Evolutionary conservation across 768 basidiomycete species (phyloP), one percentile per base, ranked within the genome.

Genomic region (Serendipita vermifera): DNA sequence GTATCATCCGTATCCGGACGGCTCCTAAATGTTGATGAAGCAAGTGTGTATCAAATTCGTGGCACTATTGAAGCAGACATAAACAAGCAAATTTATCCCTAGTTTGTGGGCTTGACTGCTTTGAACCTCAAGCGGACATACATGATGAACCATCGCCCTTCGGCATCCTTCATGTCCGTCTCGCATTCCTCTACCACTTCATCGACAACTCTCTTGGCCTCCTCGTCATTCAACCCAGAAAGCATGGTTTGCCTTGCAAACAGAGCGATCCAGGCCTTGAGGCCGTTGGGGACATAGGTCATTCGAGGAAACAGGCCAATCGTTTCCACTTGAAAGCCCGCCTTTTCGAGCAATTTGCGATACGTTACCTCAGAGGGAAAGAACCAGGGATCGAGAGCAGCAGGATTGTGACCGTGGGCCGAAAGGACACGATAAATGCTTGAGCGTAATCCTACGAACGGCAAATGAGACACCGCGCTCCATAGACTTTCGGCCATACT

Each of bases 321-420:
- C 48, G 73, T 72, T 17, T 70, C 69, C 7, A 80, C 72, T 55
- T 75, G 66, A 59, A 86, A 85, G n/a, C 78, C 78, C 7, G 75
- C 74, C 9, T 66, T 66, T 48, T 73, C 70, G 7, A 86, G 70
- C 22, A 85, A 69, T 83, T 72, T 70, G 41, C 66, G 68, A 66
- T 91, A 89, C 58, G 85, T 79, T 27, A 77, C 74, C 9, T 74
- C 73, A 0, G 82, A 82, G 3, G 89, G 89, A 64, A 88, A 90
- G 70, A 79, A 88, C 87, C 87, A 91, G 0, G 89, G 89, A 63
- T 92, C 88, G 38, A 80, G 65, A 9, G 67, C 62, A 6, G 68
- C 67, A 7, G 87, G 78, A 65, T 87, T 73, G 55, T 79, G 66
- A 0, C 85, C 83, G 26, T 74, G 71, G 29, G 68, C 66, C 56